A percentile compares a stretch with the other conserved stretches of the same genome.
Conservation (phyloP, 164 flowering plant genomes). For the Chloranthus sessilifolius region DNA sequence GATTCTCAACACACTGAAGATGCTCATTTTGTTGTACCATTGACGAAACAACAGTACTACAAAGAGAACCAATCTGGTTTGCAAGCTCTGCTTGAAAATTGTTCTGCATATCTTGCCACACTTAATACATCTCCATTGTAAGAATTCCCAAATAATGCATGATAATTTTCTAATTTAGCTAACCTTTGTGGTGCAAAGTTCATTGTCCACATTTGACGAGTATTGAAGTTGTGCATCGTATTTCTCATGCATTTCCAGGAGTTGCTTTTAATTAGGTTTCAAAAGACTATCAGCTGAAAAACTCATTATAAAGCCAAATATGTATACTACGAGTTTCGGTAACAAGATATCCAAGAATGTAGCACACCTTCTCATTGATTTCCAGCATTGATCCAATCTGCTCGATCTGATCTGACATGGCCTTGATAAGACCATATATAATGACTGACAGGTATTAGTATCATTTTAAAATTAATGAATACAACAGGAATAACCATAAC, state of each 20-base stretch:
- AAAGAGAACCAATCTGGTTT: conserved; percentile 57
- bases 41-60: conserved; percentile 48
- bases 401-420: conserved; percentile 94
- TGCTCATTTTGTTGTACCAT: conserved; percentile 66
- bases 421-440: conserved; percentile 30
- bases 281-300: background rate
- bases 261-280: conserved; percentile 37
- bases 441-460: background rate
- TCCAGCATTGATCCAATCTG: conserved; percentile 69
- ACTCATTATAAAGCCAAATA: background rate
- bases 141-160: background rate
- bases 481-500: background rate
- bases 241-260: conserved; percentile 72
- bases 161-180: conserved; percentile 5
- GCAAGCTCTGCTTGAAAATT: conserved; percentile 56
- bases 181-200: conserved; percentile 75
- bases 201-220: conserved; percentile 45
- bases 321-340: no score
- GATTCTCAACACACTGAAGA: conserved; percentile 57
- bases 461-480: background rate
- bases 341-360: background rate
- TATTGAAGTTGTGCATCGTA: conserved; percentile 52
- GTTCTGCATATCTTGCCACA: conserved; percentile 33
- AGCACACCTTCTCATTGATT: conserved; percentile 67
- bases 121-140: background rate